Percentiles rank a stretch among this genome's conserved stretches.
Conservation (phyloP, 1,139 yeast genomes). For the Candida pseudoviswanathii region DNA sequence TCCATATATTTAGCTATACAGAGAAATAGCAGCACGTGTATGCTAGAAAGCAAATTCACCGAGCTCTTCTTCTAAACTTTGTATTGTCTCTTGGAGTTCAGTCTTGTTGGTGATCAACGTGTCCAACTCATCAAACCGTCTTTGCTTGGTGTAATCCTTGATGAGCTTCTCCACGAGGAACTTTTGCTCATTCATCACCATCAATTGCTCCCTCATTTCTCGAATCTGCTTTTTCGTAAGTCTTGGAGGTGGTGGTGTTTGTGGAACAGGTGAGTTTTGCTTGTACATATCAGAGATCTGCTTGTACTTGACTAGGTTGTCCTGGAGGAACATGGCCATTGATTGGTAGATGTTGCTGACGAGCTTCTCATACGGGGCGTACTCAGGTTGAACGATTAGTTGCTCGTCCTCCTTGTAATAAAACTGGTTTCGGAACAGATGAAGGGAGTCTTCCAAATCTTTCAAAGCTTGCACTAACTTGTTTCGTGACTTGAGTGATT, state of each 20-base stretch:
- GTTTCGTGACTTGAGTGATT: constrained; percentile 23
- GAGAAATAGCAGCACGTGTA: not conserved
- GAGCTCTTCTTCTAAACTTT: constrained; percentile 47
- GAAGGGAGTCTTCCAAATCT: constrained; percentile 34
- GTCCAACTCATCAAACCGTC: constrained; percentile 77
- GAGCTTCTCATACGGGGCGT: constrained; percentile 20
- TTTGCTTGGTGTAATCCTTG: constrained; percentile 58
- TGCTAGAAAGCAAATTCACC: constrained; percentile 66
- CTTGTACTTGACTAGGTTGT: constrained; percentile 32
- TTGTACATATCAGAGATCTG: constrained; percentile 24
- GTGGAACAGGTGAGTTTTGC: constrained; percentile 16
- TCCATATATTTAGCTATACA: not conserved
- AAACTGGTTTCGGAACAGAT: constrained; percentile 28
- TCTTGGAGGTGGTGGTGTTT: constrained; percentile 21
- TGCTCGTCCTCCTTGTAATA: constrained; percentile 21
- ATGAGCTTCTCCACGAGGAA: constrained; percentile 69
- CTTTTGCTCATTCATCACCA: constrained; percentile 85
- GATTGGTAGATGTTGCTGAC: constrained; percentile 39
- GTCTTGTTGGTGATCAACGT: constrained; percentile 59
- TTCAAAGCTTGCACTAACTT: constrained; percentile 32
- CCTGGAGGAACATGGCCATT: constrained; percentile 36
- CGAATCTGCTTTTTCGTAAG: constrained; percentile 56
- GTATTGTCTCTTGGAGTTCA: constrained; percentile 61
- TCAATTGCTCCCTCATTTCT: constrained; percentile 67
- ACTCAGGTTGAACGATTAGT: constrained; percentile 20